These are phyloP conservation scores for Mucor saturninus DNA, from an alignment of 371 early-diverging fungal genomes.

Conservation along the genomic window DNA sequence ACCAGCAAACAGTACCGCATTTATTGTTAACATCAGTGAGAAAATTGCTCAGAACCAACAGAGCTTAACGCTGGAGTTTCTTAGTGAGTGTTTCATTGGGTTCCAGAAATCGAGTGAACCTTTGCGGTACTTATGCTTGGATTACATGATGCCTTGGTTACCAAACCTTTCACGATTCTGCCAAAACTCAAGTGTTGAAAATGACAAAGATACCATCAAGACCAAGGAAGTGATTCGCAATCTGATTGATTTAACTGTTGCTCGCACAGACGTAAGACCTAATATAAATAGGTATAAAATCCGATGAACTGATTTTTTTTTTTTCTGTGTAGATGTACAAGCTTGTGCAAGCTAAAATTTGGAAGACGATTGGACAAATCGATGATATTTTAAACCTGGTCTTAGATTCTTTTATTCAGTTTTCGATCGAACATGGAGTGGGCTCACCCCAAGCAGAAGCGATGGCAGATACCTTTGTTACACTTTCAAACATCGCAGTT, in stretches of 20 bases:
- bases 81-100: conserved; percentile 87
- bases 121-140: conserved; percentile 80
- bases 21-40: conserved; percentile 82
- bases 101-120: conserved; percentile 80
- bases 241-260: conserved; percentile 84
- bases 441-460: conserved; percentile 84
- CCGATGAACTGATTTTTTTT: not conserved
- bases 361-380: conserved; percentile 80
- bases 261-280: conserved; percentile 73
- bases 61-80: conserved; percentile 85
- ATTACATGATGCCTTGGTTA: conserved; percentile 93
- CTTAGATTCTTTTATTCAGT: conserved; percentile 81
- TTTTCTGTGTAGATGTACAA: conserved; percentile 67
- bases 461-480: conserved; percentile 86
- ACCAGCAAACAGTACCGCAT: conserved; percentile 86
- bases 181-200: conserved; percentile 51
- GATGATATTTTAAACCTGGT: conserved; percentile 83
- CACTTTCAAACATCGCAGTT: conserved; percentile 81
- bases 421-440: conserved; percentile 81
- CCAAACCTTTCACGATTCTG: conserved; percentile 75
- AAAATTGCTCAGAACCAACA: conserved; percentile 78
- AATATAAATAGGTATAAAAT: not conserved
- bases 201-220: conserved; percentile 58
- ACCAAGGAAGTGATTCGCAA: conserved; percentile 76
- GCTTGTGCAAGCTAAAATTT: conserved; percentile 83